Base-by-base conservation (phyloP, 179 eudicot genomes). In the Beta corolliflora region DNA sequence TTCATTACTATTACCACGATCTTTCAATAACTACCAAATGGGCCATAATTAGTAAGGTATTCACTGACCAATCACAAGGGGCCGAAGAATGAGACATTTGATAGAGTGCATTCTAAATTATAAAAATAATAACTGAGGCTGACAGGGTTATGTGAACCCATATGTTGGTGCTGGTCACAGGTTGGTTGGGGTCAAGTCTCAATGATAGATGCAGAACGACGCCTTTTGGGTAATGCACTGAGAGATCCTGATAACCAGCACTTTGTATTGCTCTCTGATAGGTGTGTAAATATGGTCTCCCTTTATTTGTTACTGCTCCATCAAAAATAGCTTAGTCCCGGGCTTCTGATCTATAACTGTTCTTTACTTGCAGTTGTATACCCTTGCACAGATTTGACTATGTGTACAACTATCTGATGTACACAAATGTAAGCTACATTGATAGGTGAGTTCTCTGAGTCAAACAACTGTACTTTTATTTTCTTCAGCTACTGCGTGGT, bases 111-210 rank as follows among this genome's bases (percentile, higher is more conserved):
- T 29, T 4, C n/a, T 16, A 10, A 41, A 19, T 19, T 63, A 41
- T 41, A 10, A 45, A 77, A 58, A n/a, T 15, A 52, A 18, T 29
- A 31, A 10, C 76, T 69, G 83, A 65, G 29, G 44, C 48, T 72
- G 81, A 54, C 44, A 9, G 71, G 67, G 29, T 54, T 75, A 45
- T 23, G 18, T 82, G 71, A 29, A 14, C 71, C 31, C 55, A 69
- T 84, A 12, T 74, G n/a, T 68, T 78, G 72, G 59, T 85, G 61
- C 54, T 65, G 74, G 46, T 60, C 81, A 86, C 89, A 95, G 98
- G 98, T 94, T 61, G 94, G 81, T 21, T 95, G 99, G 99, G 99
- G 99, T 73, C 88, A 86, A 79, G 90, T 96, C 76, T 96, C 99
- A 65, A 94, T 96, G 99, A 91, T 96, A 77, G 96, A 96, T 87